Percentiles rank a stretch among this genome's conserved stretches.
Evolutionary conservation across 352 stramenopile genomes (phyloP).

Genomic region (Blastocystis sp.): DNA sequence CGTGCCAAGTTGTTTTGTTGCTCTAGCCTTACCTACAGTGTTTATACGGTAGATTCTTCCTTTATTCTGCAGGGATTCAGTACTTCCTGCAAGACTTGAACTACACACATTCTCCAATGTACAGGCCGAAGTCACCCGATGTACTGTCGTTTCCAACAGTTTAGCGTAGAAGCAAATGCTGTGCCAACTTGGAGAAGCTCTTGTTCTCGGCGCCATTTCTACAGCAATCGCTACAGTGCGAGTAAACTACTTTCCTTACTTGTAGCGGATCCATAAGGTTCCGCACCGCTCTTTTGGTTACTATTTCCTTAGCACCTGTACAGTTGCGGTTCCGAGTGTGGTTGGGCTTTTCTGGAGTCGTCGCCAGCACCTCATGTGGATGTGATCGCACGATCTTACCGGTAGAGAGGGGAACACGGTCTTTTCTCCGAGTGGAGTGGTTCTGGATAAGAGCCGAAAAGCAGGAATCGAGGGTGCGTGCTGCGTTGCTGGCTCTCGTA

Average conservation of each 20-base stretch:
- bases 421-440: background rate
- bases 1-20: conserved; percentile 20
- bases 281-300: conserved; percentile 44
- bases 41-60: conserved; percentile 37
- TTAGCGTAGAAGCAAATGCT: conserved; percentile 50
- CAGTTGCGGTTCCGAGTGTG: conserved; percentile 28
- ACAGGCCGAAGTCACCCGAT: background rate
- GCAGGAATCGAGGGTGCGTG: conserved; percentile 21
- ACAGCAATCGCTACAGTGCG: conserved; percentile 25
- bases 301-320: conserved; percentile 29
- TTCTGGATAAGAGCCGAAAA: background rate
- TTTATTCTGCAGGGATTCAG: conserved; percentile 41
- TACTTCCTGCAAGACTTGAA: conserved; percentile 58
- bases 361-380: conserved; percentile 8
- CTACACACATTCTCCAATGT: conserved; percentile 51
- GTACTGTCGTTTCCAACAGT: background rate
- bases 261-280: conserved; percentile 56
- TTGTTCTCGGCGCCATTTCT: conserved; percentile 3
- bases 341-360: conserved; percentile 41
- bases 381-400: background rate
- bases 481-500: background rate
- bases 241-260: background rate
- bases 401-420: conserved; percentile 31
- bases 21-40: background rate
- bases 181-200: conserved; percentile 3